Evolutionary conservation across 1,284 basidiomycete genomes (phyloP), one percentile per base, ranked within the genome.

Genomic region (Ceratobasidium sp.): DNA sequence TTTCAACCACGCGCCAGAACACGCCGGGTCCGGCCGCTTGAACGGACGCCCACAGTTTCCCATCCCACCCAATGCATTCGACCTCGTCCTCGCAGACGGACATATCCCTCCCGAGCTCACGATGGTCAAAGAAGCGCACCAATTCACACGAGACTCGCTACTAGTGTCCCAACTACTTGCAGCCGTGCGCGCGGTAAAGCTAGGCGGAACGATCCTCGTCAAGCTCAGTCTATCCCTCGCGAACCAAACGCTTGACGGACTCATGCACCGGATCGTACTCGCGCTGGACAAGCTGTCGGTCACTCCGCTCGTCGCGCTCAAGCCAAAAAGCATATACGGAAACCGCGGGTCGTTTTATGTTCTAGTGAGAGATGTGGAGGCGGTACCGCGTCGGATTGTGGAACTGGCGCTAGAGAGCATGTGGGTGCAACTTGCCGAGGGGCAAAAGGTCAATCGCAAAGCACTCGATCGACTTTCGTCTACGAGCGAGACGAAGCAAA

Each of bases 81-180:
- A 83, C 70, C 79, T 86, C n/a, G 84, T 85, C 14, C 71, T 85
- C n/a, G 81, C 85, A 64, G 86, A 85, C 74, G 84, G 83, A 10
- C 84, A 84, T 33, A 67, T 67, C 18, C 65, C 65, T 2, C 70
- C 52, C 27, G 68, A 55, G 76, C 82, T 82, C 0, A 79, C 85
- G 6, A 83, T 83, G 59, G 82, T 79, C 44, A 38, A 52, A 18
- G 77, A 76, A 5, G 65, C 62, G 6, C 35, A 59, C 54, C 69
- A 65, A 27, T 81, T 78, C 75, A 77, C 82, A 54, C 81, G 83
- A 64, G 50, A 73, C 33, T 38, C 73, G 23, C 82, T 86, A 7
- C 78, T 84, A 20, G 79, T 85, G n/a, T 80, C 84, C 0, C 83
- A 85, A 74, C 64, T 86, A 57, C 81, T 86, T 62, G 81, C 83